Evolutionary conservation across 768 basidiomycete genomes (phyloP).

Genomic region (Tubosaeta sp.): DNA sequence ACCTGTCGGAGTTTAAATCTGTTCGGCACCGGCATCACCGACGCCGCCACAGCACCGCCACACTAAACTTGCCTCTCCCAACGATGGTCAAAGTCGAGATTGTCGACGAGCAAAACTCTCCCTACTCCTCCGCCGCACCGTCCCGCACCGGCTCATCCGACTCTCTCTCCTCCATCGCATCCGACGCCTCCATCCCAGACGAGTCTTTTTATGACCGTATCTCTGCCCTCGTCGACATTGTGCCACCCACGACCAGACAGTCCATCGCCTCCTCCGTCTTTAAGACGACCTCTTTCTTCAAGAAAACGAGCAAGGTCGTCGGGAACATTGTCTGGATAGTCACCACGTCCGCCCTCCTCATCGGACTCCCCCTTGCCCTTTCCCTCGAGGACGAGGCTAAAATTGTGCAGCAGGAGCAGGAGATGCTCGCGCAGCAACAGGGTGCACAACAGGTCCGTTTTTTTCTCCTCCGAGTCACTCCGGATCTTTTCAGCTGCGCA

Average conservation of each 20-base stretch:
- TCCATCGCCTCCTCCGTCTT: constrained; percentile 58
- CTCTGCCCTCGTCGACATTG: constrained; percentile 90
- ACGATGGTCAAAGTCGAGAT: constrained; percentile 93
- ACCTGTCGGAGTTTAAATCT: constrained; percentile 25
- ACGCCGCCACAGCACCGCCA: constrained; percentile 21
- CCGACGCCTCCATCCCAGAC: constrained; percentile 61
- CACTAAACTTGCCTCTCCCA: constrained; percentile 6
- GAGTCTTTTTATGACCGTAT: constrained; percentile 88
- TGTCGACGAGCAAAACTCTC: constrained; percentile 73
- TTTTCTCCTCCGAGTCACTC: neutral
- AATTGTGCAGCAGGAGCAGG: constrained; percentile 90
- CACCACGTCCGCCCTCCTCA: constrained; percentile 89
- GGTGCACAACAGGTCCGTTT: constrained; percentile 80
- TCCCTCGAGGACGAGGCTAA: constrained; percentile 96
- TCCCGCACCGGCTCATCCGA: constrained; percentile 64
- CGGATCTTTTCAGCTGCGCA: constrained; percentile 9
- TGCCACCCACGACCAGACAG: constrained; percentile 87
- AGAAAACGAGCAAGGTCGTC: constrained; percentile 62
- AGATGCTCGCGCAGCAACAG: constrained; percentile 89
- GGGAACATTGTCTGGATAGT: constrained; percentile 94
- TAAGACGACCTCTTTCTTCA: constrained; percentile 59
- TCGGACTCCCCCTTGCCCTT: constrained; percentile 90
- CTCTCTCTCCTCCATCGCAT: constrained; percentile 78
- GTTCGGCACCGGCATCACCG: constrained; percentile 29
- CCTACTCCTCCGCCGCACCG: constrained; percentile 71